phyloP scores from a whole-genome alignment of 2,329 filamentous ascomycete species.

The Aplosporella prunicola region DNA sequence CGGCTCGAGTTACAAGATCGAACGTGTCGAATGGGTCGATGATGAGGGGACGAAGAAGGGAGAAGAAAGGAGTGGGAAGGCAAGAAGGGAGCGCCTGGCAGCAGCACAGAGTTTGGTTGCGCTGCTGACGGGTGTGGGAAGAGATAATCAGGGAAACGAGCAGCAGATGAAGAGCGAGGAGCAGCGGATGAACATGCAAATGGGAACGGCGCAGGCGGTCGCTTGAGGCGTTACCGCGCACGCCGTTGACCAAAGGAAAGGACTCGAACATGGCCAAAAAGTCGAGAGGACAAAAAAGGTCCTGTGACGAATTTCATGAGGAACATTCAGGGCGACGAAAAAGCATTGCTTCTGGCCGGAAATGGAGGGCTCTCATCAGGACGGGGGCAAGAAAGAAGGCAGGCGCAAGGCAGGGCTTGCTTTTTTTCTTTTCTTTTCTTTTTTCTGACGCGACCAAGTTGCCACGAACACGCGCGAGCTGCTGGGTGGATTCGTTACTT shows the following conservation, averaged over 20 bases:
- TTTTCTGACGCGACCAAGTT: too few species aligned
- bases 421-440: too few species aligned
- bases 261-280: too few species aligned
- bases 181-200: constrained; percentile 6
- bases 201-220: constrained; percentile 9
- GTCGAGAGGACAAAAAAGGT: too few species aligned
- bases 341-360: too few species aligned
- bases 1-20: constrained; percentile 80
- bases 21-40: constrained; percentile 74
- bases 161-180: constrained; percentile 1
- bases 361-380: too few species aligned
- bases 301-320: too few species aligned
- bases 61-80: constrained; percentile 28
- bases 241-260: constrained; percentile 3
- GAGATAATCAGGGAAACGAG: constrained; percentile 17
- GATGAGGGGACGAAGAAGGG: constrained; percentile 46
- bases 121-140: constrained; percentile 22
- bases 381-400: too few species aligned
- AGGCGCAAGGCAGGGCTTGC: too few species aligned
- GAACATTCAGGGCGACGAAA: too few species aligned
- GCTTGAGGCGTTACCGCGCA: constrained; percentile 4
- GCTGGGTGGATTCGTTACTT: too few species aligned
- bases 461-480: too few species aligned
- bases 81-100: constrained; percentile 27
- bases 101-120: constrained; percentile 24